Conservation (phyloP, 805 yeast species). For the Tetrapisispora nanseiensis region DNA sequence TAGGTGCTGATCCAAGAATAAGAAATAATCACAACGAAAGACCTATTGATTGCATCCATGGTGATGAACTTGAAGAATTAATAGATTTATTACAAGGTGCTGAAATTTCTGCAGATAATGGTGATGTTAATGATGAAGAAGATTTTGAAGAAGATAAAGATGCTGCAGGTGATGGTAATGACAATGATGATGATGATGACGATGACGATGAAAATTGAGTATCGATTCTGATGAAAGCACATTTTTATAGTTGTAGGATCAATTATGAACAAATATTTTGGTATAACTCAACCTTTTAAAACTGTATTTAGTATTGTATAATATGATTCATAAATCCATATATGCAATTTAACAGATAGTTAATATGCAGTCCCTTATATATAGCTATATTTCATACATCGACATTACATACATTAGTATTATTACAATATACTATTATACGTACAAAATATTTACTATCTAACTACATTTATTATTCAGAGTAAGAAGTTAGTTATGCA, state of each 20-base stretch:
- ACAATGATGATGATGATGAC: neutral
- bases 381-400: neutral
- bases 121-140: constrained; percentile 25
- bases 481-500: neutral
- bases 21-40: constrained; percentile 54
- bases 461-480: neutral
- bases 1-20: constrained; percentile 74
- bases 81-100: constrained; percentile 67
- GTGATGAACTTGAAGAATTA: constrained; percentile 46
- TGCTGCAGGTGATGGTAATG: neutral
- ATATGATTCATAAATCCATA: neutral
- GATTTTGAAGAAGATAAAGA: constrained; percentile 27
- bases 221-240: neutral
- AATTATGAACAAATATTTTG: neutral
- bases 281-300: neutral
- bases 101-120: constrained; percentile 52
- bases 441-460: neutral
- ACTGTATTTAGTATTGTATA: neutral
- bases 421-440: neutral
- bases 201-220: constrained; percentile 1
- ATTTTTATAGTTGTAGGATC: neutral
- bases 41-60: constrained; percentile 61
- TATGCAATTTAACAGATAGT: neutral
- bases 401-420: neutral
- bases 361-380: neutral